phyloP scores from a whole-genome alignment of 1,139 yeast species.

The Yamadazyma friedrichii region DNA sequence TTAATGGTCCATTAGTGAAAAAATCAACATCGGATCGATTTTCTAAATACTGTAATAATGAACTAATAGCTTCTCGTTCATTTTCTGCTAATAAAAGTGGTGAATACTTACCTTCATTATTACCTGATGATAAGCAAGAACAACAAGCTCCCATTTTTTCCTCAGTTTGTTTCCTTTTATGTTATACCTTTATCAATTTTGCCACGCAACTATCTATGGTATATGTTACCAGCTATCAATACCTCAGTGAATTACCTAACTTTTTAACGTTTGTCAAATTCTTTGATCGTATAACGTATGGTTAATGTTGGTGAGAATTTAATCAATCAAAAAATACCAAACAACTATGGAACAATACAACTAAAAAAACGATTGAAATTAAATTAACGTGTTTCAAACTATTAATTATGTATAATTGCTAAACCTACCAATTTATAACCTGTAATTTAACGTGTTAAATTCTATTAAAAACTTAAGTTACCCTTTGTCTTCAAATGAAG shows the following conservation, averaged over 20 bases:
- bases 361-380: neutral
- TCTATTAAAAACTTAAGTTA: neutral
- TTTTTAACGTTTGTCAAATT: too few relatives aligned
- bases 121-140: constrained; percentile 50
- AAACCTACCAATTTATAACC: too few relatives aligned
- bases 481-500: constrained; percentile 1
- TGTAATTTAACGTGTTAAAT: too few relatives aligned
- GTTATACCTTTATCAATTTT: too few relatives aligned
- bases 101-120: constrained; percentile 54
- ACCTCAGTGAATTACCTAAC: too few relatives aligned
- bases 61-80: constrained; percentile 94
- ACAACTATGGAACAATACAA: neutral
- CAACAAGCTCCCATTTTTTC: constrained; percentile 62
- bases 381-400: constrained; percentile 1
- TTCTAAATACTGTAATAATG: constrained; percentile 83
- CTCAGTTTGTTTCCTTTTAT: too few relatives aligned
- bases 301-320: too few relatives aligned
- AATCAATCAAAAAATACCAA: neutral
- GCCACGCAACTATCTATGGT: too few relatives aligned
- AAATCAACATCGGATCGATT: constrained; percentile 84
- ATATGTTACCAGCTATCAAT: too few relatives aligned
- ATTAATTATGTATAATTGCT: too few relatives aligned
- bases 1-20: constrained; percentile 84
- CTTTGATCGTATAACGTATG: too few relatives aligned
- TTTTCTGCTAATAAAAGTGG: constrained; percentile 88